These are phyloP conservation scores for Epichloe festucae DNA, from an alignment of 2,329 filamentous ascomycete species.

Conservation along the genomic window DNA sequence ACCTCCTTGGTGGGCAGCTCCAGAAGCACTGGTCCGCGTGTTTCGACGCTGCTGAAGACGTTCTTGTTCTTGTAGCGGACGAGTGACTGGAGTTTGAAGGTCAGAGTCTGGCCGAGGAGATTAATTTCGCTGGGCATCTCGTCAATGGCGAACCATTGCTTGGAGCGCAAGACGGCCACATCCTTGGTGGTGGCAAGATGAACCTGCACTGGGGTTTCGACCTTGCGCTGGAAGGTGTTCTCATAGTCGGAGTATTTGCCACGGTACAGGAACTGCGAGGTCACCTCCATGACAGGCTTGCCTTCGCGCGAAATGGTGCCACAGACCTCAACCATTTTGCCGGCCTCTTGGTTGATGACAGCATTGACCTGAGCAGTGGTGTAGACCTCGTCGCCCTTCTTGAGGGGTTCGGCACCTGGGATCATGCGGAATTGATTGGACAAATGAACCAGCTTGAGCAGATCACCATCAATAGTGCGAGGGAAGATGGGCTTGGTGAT, in stretches of 20 bases:
- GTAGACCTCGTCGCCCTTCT: constrained; percentile 86
- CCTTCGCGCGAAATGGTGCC: constrained; percentile 83
- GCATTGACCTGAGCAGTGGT: constrained; percentile 95
- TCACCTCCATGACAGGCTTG: constrained; percentile 90
- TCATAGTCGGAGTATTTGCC: constrained; percentile 86
- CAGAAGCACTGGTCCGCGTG: constrained; percentile 79
- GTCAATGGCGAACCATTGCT: constrained; percentile 94
- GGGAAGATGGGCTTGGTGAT: constrained; percentile 99
- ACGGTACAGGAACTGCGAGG: constrained; percentile 94
- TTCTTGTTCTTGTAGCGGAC: constrained; percentile 91
- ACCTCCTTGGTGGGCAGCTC: constrained; percentile 95
- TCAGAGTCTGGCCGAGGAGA: constrained; percentile 82
- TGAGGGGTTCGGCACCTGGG: constrained; percentile 82
- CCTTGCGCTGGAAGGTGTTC: constrained; percentile 97
- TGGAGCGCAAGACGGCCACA: constrained; percentile 83
- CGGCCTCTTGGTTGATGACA: constrained; percentile 93
- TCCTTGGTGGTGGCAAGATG: constrained; percentile 81
- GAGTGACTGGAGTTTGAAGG: constrained; percentile 88
- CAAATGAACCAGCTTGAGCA: constrained; percentile 89
- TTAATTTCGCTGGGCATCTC: constrained; percentile 57
- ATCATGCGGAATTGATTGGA: constrained; percentile 99
- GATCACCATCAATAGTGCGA: constrained; percentile 85
- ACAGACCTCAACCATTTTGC: constrained; percentile 99
- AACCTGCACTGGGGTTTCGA: constrained; percentile 88
- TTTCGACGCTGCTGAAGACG: constrained; percentile 84